phyloP scores from a whole-genome alignment of 306 rosid species.

The Phaseolus lunatus region DNA sequence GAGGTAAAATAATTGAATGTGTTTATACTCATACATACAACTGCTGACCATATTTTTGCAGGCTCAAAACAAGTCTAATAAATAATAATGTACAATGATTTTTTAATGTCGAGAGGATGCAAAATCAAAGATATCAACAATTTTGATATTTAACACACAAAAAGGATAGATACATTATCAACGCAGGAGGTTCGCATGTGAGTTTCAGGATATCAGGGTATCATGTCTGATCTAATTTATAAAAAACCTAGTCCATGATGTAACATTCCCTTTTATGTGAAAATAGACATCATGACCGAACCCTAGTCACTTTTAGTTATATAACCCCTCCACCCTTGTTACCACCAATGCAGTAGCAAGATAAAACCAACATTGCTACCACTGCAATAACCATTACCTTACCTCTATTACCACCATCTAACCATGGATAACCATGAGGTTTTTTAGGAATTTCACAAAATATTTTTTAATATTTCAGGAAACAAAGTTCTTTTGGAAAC shows the following conservation, averaged over 20 bases:
- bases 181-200: background rate
- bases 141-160: background rate
- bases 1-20: conserved; percentile 14
- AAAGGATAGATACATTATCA: background rate
- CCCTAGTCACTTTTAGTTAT: conserved; percentile 8
- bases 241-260: background rate
- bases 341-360: background rate
- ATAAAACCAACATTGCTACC: background rate
- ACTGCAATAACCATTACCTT: background rate
- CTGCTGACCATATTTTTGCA: background rate
- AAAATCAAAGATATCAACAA: background rate
- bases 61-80: background rate
- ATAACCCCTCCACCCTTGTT: conserved; percentile 18
- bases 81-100: background rate
- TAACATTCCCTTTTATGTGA: background rate
- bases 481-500: conserved; percentile 3
- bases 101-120: background rate
- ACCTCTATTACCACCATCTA: background rate
- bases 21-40: background rate
- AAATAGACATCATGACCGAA: conserved; percentile 14
- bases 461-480: background rate
- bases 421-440: background rate
- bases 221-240: background rate
- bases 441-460: background rate
- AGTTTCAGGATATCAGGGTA: conserved; percentile 18